Evolutionary conservation across 2,329 filamentous ascomycete species (phyloP).

Genomic region (Ophiognomonia clavigignenti-juglandacearum): DNA sequence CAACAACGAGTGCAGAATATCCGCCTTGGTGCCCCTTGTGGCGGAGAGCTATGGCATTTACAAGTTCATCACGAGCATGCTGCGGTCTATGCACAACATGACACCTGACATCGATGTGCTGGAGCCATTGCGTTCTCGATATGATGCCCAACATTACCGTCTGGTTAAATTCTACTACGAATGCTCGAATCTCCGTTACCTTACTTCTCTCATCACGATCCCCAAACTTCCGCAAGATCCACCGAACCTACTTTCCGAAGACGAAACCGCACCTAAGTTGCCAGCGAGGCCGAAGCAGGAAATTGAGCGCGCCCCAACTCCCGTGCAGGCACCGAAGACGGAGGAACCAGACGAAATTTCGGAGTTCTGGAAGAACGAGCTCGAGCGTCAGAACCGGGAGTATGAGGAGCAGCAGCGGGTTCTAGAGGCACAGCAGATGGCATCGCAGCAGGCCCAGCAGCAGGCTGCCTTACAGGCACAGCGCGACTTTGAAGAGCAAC

Average conservation of each 20-base stretch:
- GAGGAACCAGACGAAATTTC: constrained; percentile 92
- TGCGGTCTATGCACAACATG: constrained; percentile 93
- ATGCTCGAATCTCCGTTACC: constrained; percentile 93
- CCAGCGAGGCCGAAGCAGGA: constrained; percentile 76
- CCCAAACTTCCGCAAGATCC: constrained; percentile 94
- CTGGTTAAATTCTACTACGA: constrained; percentile 98
- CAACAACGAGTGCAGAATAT: constrained; percentile 96
- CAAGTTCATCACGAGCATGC: constrained; percentile 99
- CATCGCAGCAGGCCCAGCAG: constrained; percentile 75
- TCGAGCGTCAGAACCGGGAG: constrained; percentile 85
- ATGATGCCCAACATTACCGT: constrained; percentile 94
- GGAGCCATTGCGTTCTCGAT: constrained; percentile 79
- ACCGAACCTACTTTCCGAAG: constrained; percentile 80
- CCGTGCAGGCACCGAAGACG: constrained; percentile 60
- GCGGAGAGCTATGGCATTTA: constrained; percentile 99
- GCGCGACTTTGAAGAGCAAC: constrained; percentile 94
- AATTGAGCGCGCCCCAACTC: constrained; percentile 63
- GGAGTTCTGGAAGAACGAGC: constrained; percentile 95
- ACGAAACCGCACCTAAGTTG: constrained; percentile 76
- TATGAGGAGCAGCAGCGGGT: constrained; percentile 92
- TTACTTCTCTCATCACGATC: constrained; percentile 93
- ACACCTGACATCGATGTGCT: constrained; percentile 92
- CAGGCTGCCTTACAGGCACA: constrained; percentile 81
- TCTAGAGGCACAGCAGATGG: constrained; percentile 80
- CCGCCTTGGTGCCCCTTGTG: constrained; percentile 85